A percentile compares a stretch with the other conserved stretches of the same genome.
Evolutionary conservation across 2,329 filamentous ascomycete species (phyloP).

Genomic region (Ilyonectria destructans): DNA sequence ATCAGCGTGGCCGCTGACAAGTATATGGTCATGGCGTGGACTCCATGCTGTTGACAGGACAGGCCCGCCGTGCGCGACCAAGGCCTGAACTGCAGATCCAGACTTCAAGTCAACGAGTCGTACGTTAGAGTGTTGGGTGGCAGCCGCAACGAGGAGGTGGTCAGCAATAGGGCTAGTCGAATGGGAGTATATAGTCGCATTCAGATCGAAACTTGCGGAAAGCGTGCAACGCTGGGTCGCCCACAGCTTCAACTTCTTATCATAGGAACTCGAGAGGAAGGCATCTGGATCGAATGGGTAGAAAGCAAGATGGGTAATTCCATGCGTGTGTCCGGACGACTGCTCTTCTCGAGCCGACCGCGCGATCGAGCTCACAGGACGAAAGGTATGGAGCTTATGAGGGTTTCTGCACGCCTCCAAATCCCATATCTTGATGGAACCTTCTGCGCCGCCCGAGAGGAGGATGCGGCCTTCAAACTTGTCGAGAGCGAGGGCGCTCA

Average conservation of each 20-base stretch:
- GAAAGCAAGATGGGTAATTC: constrained; percentile 83
- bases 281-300: constrained; percentile 84
- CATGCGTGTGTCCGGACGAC: constrained; percentile 72
- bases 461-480: constrained; percentile 84
- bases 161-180: constrained; percentile 81
- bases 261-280: constrained; percentile 85
- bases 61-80: constrained; percentile 79
- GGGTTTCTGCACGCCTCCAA: constrained; percentile 74
- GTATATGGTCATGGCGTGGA: constrained; percentile 82
- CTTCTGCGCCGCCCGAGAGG: constrained; percentile 89
- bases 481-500: constrained; percentile 86
- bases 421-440: constrained; percentile 90
- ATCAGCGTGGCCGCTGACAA: constrained; percentile 89
- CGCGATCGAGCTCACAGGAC: constrained; percentile 67
- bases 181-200: constrained; percentile 82
- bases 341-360: constrained; percentile 56
- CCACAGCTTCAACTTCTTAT: constrained; percentile 84
- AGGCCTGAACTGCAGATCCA: constrained; percentile 79
- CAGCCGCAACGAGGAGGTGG: constrained; percentile 87
- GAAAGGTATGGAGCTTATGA: constrained; percentile 65
- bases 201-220: constrained; percentile 79
- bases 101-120: constrained; percentile 90
- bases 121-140: constrained; percentile 87
- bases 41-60: constrained; percentile 86
- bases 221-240: constrained; percentile 74